Evolutionary conservation across 176 grass and related monocot species (phyloP).

Genomic region (Ensete glaucum): DNA sequence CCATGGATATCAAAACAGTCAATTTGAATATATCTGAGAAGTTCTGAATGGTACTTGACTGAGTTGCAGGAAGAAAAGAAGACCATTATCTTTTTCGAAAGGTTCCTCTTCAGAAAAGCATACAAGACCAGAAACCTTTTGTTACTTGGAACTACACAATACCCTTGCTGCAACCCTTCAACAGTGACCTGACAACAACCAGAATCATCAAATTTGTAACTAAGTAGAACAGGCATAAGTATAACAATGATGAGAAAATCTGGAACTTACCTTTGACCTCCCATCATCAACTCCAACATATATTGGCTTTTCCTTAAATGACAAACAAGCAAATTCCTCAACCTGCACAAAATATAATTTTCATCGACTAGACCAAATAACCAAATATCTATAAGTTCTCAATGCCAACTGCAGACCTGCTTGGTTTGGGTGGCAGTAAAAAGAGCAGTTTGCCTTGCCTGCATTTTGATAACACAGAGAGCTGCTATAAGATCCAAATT

Average conservation of each 20-base stretch:
- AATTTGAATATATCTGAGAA: conserved; percentile 72
- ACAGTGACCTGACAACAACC: conserved; percentile 52
- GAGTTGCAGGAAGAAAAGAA: conserved; percentile 99
- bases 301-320: conserved; percentile 84
- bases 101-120: conserved; percentile 88
- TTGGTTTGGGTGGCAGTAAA: conserved; percentile 93
- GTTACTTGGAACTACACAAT: conserved; percentile 75
- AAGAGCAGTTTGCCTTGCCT: conserved; percentile 96
- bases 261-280: conserved; percentile 53
- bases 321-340: conserved; percentile 81
- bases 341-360: conserved; percentile 36
- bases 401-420: conserved; percentile 41
- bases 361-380: conserved; percentile 1
- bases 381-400: background rate
- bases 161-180: conserved; percentile 88
- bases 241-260: background rate
- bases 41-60: conserved; percentile 81
- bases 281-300: conserved; percentile 87
- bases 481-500: conserved; percentile 9
- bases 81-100: conserved; percentile 86
- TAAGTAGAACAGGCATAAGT: background rate
- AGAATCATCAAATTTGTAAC: background rate
- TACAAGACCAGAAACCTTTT: conserved; percentile 81
- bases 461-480: conserved; percentile 19
- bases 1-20: conserved; percentile 90